Base-by-base conservation (phyloP, 129 eudicot genomes). In the Tanacetum coccineum region DNA sequence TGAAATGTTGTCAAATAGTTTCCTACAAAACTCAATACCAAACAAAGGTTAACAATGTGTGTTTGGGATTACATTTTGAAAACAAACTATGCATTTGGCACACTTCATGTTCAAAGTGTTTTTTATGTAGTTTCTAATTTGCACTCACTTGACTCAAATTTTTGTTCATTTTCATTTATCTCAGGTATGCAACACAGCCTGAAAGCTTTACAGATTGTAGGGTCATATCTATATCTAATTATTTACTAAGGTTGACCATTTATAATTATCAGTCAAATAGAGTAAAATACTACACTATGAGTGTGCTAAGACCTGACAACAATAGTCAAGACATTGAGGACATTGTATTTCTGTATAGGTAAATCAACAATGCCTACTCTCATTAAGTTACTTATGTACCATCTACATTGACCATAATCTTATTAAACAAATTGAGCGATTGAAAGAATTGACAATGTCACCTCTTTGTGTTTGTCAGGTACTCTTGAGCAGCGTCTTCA, bases 111-210 rank as follows among this genome's bases (percentile, higher is more conserved):
- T n/a, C n/a, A n/a, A n/a, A n/a, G n/a, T n/a, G n/a, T n/a, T 14
- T 66, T 11, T 11, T 54, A 17, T 66, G 68, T 83, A 88, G 96
- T 96, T 92, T 59, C 65, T 92, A 70, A 75, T 92, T 61, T 88
- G 95, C 74, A 92, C 98, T 68, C 96, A 88, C 81, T 86, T 92
- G 91, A 85, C 85, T 17, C 95, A 86, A 70, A 85, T 92, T 64
- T 80, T 86, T 78, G 81, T 72, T 36, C 77, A 81, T 70, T 72
- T 69, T 68, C 70, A 72, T 73, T 74, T 92, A 63, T 70, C 80
- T 54, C 79, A 82, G 98, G 98, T 92, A 76, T 21, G 28, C 66
- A n/a, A 17, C 32, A 17, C 14, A 25, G 54, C 20, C 57, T 73
- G 15, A 52, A 45, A 52, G 12, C 65, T 32, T 40, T 45, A 36